These are phyloP conservation scores for Scytalidium sp. DNA, from an alignment of 2,329 filamentous ascomycete species.

Conservation along the genomic window DNA sequence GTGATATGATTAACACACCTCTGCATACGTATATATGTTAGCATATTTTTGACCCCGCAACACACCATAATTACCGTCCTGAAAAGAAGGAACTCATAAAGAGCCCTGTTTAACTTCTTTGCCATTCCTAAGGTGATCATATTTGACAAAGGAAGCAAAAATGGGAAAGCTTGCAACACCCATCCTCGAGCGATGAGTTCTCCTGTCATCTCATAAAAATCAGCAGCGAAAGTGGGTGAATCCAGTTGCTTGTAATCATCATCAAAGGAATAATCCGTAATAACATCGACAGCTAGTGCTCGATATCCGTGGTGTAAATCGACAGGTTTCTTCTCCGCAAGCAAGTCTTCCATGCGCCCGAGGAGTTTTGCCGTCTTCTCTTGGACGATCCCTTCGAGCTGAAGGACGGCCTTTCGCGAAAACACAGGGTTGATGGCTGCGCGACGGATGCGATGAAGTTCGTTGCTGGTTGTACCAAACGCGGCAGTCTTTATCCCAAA, in stretches of 20 bases:
- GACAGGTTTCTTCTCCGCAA: constrained; percentile 5
- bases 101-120: no score
- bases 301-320: constrained; percentile 14
- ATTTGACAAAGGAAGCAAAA: no score
- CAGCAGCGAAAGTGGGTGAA: constrained; percentile 9
- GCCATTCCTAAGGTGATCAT: no score
- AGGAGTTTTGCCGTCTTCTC: constrained; percentile 8
- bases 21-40: no score
- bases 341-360: constrained; percentile 7
- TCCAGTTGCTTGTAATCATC: constrained; percentile 10
- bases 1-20: constrained; percentile 6
- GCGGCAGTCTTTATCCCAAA: constrained; percentile 8
- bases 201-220: constrained; percentile 5
- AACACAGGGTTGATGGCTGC: constrained; percentile 13
- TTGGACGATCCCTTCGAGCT: constrained; percentile 6
- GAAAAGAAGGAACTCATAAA: no score
- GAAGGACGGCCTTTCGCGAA: constrained; percentile 7
- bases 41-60: no score
- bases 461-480: constrained; percentile 13
- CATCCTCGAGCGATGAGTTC: no score
- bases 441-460: constrained; percentile 11
- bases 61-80: no score
- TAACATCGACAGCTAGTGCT: constrained; percentile 13
- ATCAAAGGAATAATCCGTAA: constrained; percentile 11
- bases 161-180: no score